Percentiles rank a stretch among this genome's conserved stretches.
phyloP scores from a whole-genome alignment of 2,329 filamentous ascomycete genomes.

The Fusarium sp. region DNA sequence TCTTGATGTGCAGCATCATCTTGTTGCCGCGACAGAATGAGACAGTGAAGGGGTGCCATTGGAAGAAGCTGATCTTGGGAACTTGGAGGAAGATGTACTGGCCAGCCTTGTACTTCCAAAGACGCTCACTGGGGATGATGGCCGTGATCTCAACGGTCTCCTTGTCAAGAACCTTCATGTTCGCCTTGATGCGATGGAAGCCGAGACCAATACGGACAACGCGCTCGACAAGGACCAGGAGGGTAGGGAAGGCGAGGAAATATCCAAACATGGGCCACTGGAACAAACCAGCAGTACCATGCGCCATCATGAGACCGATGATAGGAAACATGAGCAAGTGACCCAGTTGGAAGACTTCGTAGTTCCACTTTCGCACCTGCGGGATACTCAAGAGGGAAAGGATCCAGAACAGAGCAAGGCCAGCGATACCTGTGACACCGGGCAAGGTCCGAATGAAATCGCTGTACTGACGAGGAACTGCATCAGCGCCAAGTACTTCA shows the following conservation, averaged over 20 bases:
- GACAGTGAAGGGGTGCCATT: conserved; percentile 71
- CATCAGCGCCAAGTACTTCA: conserved; percentile 56
- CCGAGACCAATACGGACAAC: conserved; percentile 57
- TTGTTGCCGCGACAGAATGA: conserved; percentile 64
- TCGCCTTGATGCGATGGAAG: conserved; percentile 61
- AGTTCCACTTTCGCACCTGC: conserved; percentile 61
- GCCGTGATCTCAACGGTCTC: conserved; percentile 64
- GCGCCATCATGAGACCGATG: conserved; percentile 65
- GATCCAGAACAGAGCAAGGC: conserved; percentile 61
- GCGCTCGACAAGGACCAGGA: conserved; percentile 63
- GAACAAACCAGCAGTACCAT: conserved; percentile 62
- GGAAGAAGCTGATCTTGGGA: conserved; percentile 62
- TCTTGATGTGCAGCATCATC: conserved; percentile 68
- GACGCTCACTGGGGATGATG: conserved; percentile 58
- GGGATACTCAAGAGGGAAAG: conserved; percentile 63
- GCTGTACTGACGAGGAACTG: conserved; percentile 57
- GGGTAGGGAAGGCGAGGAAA: conserved; percentile 64
- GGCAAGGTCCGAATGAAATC: conserved; percentile 60
- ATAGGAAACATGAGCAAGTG: conserved; percentile 70
- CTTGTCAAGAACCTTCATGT: conserved; percentile 60
- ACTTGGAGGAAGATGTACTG: conserved; percentile 69
- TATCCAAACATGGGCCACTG: conserved; percentile 68
- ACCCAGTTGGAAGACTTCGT: conserved; percentile 67
- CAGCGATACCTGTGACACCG: conserved; percentile 62
- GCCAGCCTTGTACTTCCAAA: conserved; percentile 66